Evolutionary conservation across 2,329 filamentous ascomycete genomes (phyloP).

Genomic region (Fusarium liriodendri): DNA sequence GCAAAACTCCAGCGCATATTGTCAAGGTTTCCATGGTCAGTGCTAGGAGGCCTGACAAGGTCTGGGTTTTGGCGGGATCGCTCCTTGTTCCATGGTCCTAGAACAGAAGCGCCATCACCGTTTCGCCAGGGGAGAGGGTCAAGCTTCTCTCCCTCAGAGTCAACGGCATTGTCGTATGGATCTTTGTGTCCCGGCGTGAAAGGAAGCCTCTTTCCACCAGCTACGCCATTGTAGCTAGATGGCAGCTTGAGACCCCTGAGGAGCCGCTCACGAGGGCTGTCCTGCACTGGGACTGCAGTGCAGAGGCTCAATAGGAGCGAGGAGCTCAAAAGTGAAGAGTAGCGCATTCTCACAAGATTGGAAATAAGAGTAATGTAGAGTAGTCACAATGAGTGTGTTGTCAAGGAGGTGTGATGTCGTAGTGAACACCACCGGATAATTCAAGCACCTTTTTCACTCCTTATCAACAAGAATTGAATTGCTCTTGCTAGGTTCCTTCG

Average conservation of each 20-base stretch:
- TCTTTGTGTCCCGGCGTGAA: slow-evolving; percentile 71
- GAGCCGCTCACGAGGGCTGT: slow-evolving; percentile 67
- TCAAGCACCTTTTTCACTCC: background rate
- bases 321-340: slow-evolving; percentile 21
- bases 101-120: slow-evolving; percentile 71
- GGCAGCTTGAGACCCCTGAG: slow-evolving; percentile 61
- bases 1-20: slow-evolving; percentile 81
- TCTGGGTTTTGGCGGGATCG: slow-evolving; percentile 78
- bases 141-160: slow-evolving; percentile 68
- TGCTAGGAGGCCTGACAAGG: slow-evolving; percentile 76
- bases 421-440: background rate
- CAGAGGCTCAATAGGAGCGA: slow-evolving; percentile 28
- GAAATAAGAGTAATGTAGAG: background rate
- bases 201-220: slow-evolving; percentile 54
- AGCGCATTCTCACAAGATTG: slow-evolving; percentile 26
- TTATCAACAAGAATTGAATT: background rate
- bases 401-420: background rate
- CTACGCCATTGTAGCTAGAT: slow-evolving; percentile 53
- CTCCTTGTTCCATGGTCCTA: slow-evolving; percentile 76
- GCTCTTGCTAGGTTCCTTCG: background rate
- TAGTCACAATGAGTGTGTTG: background rate
- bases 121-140: slow-evolving; percentile 74
- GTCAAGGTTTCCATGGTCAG: slow-evolving; percentile 75
- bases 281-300: slow-evolving; percentile 47
- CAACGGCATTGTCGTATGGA: slow-evolving; percentile 71